These are phyloP conservation scores for Juncus effusus DNA, from an alignment of 176 grass and related monocot genomes.

Conservation along the genomic window DNA sequence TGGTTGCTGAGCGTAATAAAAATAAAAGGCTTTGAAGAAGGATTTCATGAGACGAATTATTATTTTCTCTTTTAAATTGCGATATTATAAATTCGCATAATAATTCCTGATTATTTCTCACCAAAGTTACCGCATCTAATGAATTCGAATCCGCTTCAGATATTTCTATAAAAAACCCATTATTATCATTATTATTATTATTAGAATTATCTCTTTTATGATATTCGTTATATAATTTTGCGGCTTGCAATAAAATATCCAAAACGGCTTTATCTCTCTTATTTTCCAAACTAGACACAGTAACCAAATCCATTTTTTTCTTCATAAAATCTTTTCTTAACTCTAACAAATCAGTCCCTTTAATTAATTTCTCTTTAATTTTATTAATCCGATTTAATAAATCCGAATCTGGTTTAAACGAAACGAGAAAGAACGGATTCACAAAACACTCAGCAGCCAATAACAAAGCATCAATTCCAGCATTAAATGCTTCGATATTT, in stretches of 20 bases:
- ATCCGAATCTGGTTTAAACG: slow-evolving; percentile 50
- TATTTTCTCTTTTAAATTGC: slow-evolving; percentile 56
- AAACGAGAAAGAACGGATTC: slow-evolving; percentile 78
- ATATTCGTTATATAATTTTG: slow-evolving; percentile 69
- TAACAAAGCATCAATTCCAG: slow-evolving; percentile 85
- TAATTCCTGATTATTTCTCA: slow-evolving; percentile 83
- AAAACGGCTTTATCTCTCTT: slow-evolving; percentile 78
- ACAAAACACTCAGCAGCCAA: slow-evolving; percentile 88
- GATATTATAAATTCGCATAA: slow-evolving; percentile 67
- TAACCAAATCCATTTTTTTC: slow-evolving; percentile 46
- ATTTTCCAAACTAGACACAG: slow-evolving; percentile 52
- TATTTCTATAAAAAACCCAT: slow-evolving; percentile 49
- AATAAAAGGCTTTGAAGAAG: slow-evolving; percentile 85
- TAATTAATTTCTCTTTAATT: slow-evolving; percentile 48
- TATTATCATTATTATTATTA: slow-evolving; percentile 34
- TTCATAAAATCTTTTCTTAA: slow-evolving; percentile 35
- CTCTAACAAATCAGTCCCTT: slow-evolving; percentile 36
- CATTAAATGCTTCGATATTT: slow-evolving; percentile 69
- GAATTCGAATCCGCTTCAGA: slow-evolving; percentile 43
- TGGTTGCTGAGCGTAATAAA: slow-evolving; percentile 79
- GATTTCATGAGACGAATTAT: slow-evolving; percentile 57
- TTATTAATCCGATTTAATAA: slow-evolving; percentile 51
- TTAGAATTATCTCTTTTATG: slow-evolving; percentile 30
- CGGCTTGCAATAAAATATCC: slow-evolving; percentile 80
- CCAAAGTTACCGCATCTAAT: slow-evolving; percentile 83